phyloP scores from a whole-genome alignment of 768 basidiomycete species.

The Favolaschia claudopus region DNA sequence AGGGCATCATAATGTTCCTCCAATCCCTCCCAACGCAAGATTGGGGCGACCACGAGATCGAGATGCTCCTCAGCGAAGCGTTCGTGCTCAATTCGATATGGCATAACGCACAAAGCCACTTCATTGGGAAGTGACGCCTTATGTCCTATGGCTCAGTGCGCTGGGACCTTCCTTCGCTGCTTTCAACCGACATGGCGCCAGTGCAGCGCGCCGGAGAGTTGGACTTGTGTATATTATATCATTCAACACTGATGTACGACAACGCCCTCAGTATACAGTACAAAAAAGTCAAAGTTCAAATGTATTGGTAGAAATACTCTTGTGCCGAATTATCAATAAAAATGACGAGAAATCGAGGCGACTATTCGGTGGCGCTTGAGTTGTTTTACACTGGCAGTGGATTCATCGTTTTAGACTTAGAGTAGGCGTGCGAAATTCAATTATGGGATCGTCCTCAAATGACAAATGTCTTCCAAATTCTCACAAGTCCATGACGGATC shows the following conservation, averaged over 20 bases:
- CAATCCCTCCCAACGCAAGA: conserved; percentile 90
- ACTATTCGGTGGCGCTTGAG: too few relatives aligned
- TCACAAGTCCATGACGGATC: too few relatives aligned
- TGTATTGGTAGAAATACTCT: too few relatives aligned
- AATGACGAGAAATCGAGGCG: too few relatives aligned
- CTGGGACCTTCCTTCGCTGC: not conserved
- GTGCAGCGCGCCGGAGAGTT: too few relatives aligned
- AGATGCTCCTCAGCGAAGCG: conserved; percentile 93
- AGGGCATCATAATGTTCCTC: conserved; percentile 99
- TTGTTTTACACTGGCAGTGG: not conserved
- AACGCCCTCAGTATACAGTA: too few relatives aligned
- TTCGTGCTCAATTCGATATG: conserved; percentile 93
- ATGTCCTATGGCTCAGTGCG: not conserved
- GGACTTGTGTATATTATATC: too few relatives aligned
- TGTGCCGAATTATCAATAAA: too few relatives aligned
- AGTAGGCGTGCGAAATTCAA: conserved; percentile 7
- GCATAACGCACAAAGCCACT: conserved; percentile 93
- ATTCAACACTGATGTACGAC: too few relatives aligned
- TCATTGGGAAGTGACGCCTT: conserved; percentile 58
- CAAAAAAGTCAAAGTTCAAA: too few relatives aligned
- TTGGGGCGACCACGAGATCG: conserved; percentile 96
- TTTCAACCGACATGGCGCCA: not conserved
- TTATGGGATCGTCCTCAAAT: too few relatives aligned
- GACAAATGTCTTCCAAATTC: too few relatives aligned
- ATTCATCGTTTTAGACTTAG: conserved; percentile 10